Conservation (phyloP, 192 early-diverging fungal genomes). For the Backusella tarrabulga region DNA sequence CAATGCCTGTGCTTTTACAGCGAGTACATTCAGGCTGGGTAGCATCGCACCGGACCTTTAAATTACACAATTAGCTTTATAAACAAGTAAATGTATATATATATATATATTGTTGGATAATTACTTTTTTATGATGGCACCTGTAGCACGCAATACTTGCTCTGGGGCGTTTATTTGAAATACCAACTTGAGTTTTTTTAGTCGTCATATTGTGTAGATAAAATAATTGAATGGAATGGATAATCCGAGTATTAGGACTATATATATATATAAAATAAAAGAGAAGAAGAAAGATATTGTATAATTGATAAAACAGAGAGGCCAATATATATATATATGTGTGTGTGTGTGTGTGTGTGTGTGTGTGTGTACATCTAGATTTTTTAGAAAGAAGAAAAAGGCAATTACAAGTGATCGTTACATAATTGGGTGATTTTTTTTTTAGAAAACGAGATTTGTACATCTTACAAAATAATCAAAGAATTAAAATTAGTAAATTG, state of each 20-base stretch:
- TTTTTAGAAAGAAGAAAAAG: not conserved
- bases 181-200: constrained; percentile 2
- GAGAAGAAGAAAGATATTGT: not conserved
- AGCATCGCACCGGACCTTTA: constrained; percentile 29
- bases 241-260: too few relatives aligned
- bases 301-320: too few relatives aligned
- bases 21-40: constrained; percentile 25
- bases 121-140: constrained; percentile 34
- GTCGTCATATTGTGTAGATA: not conserved
- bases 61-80: not conserved
- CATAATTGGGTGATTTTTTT: not conserved
- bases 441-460: not conserved
- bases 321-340: not conserved
- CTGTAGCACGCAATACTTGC: constrained; percentile 30
- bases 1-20: constrained; percentile 13
- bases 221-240: not conserved
- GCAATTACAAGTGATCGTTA: not conserved
- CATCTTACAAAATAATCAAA: not conserved
- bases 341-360: too few relatives aligned
- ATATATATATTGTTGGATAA: not conserved
- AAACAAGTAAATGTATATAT: not conserved
- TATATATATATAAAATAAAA: not conserved
- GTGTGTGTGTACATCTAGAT: not conserved
- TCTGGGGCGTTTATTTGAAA: constrained; percentile 21
- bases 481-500: not conserved